These are phyloP conservation scores for Lichenothelia convexa DNA, from an alignment of 495 filamentous ascomycete genomes.

Conservation along the genomic window DNA sequence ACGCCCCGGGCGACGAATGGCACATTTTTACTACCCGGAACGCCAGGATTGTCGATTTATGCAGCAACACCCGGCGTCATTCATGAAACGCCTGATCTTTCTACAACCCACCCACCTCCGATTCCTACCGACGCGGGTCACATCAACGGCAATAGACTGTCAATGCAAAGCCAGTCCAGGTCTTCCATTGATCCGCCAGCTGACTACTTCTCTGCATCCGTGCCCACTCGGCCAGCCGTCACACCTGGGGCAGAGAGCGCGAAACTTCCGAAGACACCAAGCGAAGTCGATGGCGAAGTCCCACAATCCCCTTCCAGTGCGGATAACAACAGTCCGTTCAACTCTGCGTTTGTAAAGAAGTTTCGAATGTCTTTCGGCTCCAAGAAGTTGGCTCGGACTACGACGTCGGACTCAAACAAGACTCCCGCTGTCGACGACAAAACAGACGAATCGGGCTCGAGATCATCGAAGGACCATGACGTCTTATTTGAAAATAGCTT, in stretches of 20 bases:
- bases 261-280: conserved; percentile 8
- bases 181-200: conserved; percentile 29
- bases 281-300: conserved; percentile 41
- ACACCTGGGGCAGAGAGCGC: conserved; percentile 4
- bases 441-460: conserved; percentile 53
- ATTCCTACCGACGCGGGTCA: conserved; percentile 34
- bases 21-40: conserved; percentile 33
- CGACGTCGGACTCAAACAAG: conserved; percentile 45
- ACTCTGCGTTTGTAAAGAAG: conserved; percentile 74
- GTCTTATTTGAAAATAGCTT: conserved; percentile 72
- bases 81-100: conserved; percentile 20
- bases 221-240: conserved; percentile 10
- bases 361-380: conserved; percentile 60
- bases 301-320: conserved; percentile 48
- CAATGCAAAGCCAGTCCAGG: conserved; percentile 27
- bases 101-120: too few species aligned
- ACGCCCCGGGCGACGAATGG: conserved; percentile 52
- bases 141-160: conserved; percentile 22
- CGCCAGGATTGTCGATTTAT: conserved; percentile 61
- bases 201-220: conserved; percentile 47
- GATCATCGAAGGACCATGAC: conserved; percentile 44
- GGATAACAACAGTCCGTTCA: too few species aligned
- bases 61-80: conserved; percentile 46
- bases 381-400: conserved; percentile 61
- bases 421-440: conserved; percentile 74